Evolutionary conservation across 257 asterid species (phyloP).

Genomic region (Osmanthus fragrans): DNA sequence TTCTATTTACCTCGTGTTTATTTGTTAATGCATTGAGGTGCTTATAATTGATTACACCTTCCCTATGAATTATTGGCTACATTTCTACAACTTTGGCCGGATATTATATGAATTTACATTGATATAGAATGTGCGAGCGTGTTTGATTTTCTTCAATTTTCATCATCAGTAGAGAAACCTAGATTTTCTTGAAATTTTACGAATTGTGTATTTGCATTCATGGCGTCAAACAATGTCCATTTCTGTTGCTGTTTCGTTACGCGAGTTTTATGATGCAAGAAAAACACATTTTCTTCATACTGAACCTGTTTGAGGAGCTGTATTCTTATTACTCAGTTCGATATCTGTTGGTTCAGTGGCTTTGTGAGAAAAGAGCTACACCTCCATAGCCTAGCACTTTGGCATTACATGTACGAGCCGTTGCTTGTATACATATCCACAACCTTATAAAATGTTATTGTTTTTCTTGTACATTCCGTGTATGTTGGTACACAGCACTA

Average conservation of each 20-base stretch:
- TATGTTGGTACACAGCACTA: not conserved
- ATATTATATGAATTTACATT: not conserved
- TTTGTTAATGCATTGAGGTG: not conserved
- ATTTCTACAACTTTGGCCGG: not conserved
- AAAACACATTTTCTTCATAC: not conserved
- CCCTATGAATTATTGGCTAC: not conserved
- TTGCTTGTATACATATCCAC: not conserved
- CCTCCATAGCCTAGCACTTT: not conserved
- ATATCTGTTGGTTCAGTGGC: not conserved
- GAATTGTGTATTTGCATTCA: not conserved
- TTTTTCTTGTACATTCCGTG: not conserved
- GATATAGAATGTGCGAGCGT: not conserved
- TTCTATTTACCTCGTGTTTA: not conserved
- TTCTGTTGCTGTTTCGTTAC: not conserved
- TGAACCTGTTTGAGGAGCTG: not conserved
- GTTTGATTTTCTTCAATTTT: not conserved
- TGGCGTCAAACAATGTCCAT: not conserved
- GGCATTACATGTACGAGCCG: not conserved
- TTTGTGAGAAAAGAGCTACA: not conserved
- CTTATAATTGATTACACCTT: conserved; percentile 1
- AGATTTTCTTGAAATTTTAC: not conserved
- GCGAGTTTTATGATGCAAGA: not conserved
- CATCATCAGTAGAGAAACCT: not conserved
- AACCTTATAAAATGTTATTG: not conserved
- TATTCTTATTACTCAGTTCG: not conserved